phyloP scores from a whole-genome alignment of 163 green algal species.

The Chlamydomonas reinhardtii region DNA sequence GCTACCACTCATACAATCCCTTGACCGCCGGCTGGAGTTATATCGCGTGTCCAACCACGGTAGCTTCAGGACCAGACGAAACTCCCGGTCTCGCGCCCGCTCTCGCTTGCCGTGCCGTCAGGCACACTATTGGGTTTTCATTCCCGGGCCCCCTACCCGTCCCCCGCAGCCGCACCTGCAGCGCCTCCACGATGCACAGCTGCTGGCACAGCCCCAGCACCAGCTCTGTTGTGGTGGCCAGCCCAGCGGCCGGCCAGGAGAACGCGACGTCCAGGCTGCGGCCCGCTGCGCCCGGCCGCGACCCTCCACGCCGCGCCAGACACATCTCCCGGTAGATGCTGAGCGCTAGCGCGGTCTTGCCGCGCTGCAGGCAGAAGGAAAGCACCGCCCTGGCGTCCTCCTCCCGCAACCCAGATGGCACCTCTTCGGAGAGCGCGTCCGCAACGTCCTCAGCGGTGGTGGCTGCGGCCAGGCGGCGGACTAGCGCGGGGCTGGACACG shows the following conservation, averaged over 20 bases:
- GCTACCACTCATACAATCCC: too few species aligned
- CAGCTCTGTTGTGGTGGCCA: conserved; percentile 69
- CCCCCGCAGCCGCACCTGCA: conserved; percentile 33
- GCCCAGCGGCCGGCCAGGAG: conserved; percentile 71
- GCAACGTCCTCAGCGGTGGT: conserved; percentile 25
- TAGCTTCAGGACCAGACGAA: too few species aligned
- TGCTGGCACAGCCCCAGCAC: conserved; percentile 76
- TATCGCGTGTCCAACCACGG: too few species aligned
- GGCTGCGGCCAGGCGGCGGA: conserved; percentile 31
- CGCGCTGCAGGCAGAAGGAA: conserved; percentile 62
- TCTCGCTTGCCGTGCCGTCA: too few species aligned
- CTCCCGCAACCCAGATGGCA: conserved; percentile 25
- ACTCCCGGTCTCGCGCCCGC: too few species aligned
- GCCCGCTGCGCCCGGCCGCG: neutral
- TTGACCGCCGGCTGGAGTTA: too few species aligned
- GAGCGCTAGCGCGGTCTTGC: conserved; percentile 75
- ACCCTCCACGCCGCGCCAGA: conserved; percentile 25
- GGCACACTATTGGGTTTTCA: too few species aligned
- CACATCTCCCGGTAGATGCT: conserved; percentile 77
- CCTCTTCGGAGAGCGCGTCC: conserved; percentile 29
- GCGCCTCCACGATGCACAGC: conserved; percentile 77
- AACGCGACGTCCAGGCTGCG: conserved; percentile 27
- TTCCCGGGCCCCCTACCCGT: too few species aligned
- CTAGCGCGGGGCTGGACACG: neutral
- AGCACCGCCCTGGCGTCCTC: conserved; percentile 63